Conservation (phyloP, 371 early-diverging fungal species). For the Nematocida sp. region DNA sequence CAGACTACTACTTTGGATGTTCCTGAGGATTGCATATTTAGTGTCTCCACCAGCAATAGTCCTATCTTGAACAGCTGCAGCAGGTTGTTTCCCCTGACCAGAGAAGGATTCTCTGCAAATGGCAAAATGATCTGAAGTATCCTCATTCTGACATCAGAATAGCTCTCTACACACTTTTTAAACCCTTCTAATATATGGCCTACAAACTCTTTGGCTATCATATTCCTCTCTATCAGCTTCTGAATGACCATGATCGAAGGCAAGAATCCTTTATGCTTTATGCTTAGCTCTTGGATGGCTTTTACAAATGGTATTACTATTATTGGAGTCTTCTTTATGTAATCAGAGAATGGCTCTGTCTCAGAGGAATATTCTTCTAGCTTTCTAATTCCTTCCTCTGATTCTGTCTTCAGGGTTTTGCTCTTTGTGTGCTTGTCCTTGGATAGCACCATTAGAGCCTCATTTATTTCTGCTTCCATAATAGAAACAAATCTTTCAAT, state of each 20-base stretch:
- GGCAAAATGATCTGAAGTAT: constrained; percentile 37
- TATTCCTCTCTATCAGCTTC: constrained; percentile 4
- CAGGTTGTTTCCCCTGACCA: constrained; percentile 22
- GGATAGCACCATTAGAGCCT: not conserved
- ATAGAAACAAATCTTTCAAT: constrained; percentile 15
- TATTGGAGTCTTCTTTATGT: not conserved
- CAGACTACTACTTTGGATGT: constrained; percentile 27
- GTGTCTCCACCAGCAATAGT: constrained; percentile 9
- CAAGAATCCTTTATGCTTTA: constrained; percentile 27
- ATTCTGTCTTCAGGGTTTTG: constrained; percentile 21
- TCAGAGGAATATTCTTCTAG: not conserved
- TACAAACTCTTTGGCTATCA: constrained; percentile 8
- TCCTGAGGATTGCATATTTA: not conserved
- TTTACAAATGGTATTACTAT: constrained; percentile 26
- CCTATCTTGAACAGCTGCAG: constrained; percentile 38
- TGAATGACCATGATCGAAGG: constrained; percentile 1
- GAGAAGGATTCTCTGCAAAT: constrained; percentile 12
- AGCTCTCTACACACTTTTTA: constrained; percentile 5
- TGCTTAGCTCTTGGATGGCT: constrained; percentile 23
- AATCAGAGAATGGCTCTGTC: constrained; percentile 1
- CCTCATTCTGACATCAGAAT: constrained; percentile 18
- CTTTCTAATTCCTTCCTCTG: not conserved
- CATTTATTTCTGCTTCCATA: constrained; percentile 34
- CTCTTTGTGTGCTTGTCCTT: constrained; percentile 34
- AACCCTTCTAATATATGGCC: constrained; percentile 27